A percentile compares a stretch with the other conserved stretches of the same genome.
phyloP scores from a whole-genome alignment of 306 rosid genomes.

The Vicia villosa region DNA sequence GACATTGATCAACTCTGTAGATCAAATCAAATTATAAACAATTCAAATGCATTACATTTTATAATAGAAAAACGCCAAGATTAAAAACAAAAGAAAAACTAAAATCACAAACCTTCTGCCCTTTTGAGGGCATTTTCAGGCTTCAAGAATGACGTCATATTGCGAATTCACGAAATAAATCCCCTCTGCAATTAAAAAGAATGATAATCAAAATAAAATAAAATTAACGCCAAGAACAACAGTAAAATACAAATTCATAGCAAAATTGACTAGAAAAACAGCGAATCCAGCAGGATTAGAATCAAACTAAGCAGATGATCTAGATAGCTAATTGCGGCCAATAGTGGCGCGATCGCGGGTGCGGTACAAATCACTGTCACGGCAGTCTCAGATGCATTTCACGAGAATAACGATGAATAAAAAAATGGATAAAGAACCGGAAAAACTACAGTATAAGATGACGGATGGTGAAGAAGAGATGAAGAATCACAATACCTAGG shows the following conservation, averaged over 20 bases:
- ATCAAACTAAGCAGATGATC: neutral
- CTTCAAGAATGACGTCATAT: constrained; percentile 48
- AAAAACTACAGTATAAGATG: too few relatives aligned
- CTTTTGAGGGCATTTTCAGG: constrained; percentile 56
- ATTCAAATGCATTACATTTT: neutral
- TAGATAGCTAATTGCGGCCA: too few relatives aligned
- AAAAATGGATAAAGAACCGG: too few relatives aligned
- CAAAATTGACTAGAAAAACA: neutral
- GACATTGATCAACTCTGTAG: constrained; percentile 81
- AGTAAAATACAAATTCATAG: neutral
- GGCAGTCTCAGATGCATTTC: too few relatives aligned
- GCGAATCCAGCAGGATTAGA: neutral
- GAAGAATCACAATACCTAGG: too few relatives aligned
- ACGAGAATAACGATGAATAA: too few relatives aligned
- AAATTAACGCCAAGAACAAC: neutral
- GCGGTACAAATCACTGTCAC: too few relatives aligned
- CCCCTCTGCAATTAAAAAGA: constrained; percentile 24
- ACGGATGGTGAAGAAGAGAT: too few relatives aligned
- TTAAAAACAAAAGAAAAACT: neutral
- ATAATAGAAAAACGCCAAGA: neutral
- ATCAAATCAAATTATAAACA: neutral
- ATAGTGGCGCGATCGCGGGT: too few relatives aligned
- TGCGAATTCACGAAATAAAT: neutral
- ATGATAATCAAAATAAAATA: neutral
- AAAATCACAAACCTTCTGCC: constrained; percentile 47